Evolutionary conservation across 805 yeast genomes (phyloP), one percentile per base, ranked within the genome.

Genomic region (Sugiyamaella lignohabitans): DNA sequence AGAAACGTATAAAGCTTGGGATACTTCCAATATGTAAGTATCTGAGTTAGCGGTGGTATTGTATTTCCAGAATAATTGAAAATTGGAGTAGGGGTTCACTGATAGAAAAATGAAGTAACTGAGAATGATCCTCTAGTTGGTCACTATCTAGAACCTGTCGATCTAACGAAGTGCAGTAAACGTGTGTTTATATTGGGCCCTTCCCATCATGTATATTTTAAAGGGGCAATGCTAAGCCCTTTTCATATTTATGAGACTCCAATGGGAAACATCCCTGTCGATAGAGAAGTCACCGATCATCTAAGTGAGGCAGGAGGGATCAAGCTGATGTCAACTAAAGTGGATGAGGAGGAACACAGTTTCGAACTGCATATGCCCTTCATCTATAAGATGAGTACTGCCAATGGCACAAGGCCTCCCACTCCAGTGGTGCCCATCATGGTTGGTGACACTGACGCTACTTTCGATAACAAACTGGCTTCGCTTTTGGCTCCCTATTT

Each of bases 291-390:
- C 5, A 50, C 55, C 20, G 45, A 50, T 21, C 42, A 48, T 23
- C 52, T 71, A 14, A 47, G 56, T 21, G 63, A 64, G n/a, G 59
- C 70, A 2, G 63, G 65, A 1, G 32, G 32, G 14, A 53, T 72
- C 4, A 67, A 69, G 48, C 64, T 61, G 46, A 84, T 88, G 94
- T 62, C 71, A 22, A 52, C 62, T 1, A 74, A 69, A 0, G 72
- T 72, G 11, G 98, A 93, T 62, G 79, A 80, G 49, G 84, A 82
- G 16, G 98, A 93, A 62, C 98, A 93, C 62, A 82, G 93, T 43
- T 78, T 93, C 58, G 98, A 93, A 59, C 86, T 93, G 96, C 98
- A 93, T 64, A 74, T 83, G 60, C 96, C 98, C 0, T 81, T 77
- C 50, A 66, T 86, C 5, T 72, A 76, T 55, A 72, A 76, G 49